A percentile compares a stretch with the other conserved stretches of the same genome.
phyloP scores from a whole-genome alignment of 2,329 filamentous ascomycete species.

The Arthrinium phaeospermum region DNA sequence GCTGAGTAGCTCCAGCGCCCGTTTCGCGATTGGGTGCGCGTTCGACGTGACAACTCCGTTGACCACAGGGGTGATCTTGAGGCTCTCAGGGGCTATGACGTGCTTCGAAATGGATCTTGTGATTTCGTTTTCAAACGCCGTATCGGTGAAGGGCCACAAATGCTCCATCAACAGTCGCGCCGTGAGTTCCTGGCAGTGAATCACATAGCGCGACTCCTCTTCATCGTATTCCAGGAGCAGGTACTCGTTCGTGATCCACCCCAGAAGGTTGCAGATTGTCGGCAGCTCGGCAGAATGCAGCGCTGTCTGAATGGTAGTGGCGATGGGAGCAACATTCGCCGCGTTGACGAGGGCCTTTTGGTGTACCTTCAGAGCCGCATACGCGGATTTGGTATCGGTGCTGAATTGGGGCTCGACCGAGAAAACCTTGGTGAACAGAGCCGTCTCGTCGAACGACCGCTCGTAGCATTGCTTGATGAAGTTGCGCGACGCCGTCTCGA shows the following conservation, averaged over 20 bases:
- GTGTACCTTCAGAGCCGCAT: slow-evolving; percentile 54
- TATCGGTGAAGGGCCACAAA: slow-evolving; percentile 62
- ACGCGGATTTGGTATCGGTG: slow-evolving; percentile 55
- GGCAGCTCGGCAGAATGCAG: slow-evolving; percentile 55
- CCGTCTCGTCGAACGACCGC: slow-evolving; percentile 60
- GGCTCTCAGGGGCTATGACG: slow-evolving; percentile 50
- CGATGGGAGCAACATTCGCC: slow-evolving; percentile 59
- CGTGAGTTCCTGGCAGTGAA: slow-evolving; percentile 61
- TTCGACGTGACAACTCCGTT: slow-evolving; percentile 60
- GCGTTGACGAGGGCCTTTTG: slow-evolving; percentile 59
- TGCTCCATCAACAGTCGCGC: slow-evolving; percentile 62
- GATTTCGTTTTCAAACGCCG: slow-evolving; percentile 60
- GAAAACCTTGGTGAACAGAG: slow-evolving; percentile 61
- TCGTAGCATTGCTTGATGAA: slow-evolving; percentile 67
- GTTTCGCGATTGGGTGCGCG: slow-evolving; percentile 62
- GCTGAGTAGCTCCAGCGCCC: slow-evolving; percentile 61
- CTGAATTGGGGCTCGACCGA: slow-evolving; percentile 60
- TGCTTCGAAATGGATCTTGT: slow-evolving; percentile 59
- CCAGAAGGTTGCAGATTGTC: slow-evolving; percentile 60
- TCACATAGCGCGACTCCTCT: slow-evolving; percentile 56
- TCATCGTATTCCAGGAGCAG: slow-evolving; percentile 62
- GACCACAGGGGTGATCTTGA: slow-evolving; percentile 57
- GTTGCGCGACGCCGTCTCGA: slow-evolving; percentile 62
- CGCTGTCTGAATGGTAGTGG: slow-evolving; percentile 53
- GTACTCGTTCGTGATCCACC: slow-evolving; percentile 65